A percentile compares a stretch with the other conserved stretches of the same genome.
These are phyloP conservation scores for Ophiostoma novo-ulmi DNA, from an alignment of 2,329 filamentous ascomycete genomes.

Conservation along the genomic window DNA sequence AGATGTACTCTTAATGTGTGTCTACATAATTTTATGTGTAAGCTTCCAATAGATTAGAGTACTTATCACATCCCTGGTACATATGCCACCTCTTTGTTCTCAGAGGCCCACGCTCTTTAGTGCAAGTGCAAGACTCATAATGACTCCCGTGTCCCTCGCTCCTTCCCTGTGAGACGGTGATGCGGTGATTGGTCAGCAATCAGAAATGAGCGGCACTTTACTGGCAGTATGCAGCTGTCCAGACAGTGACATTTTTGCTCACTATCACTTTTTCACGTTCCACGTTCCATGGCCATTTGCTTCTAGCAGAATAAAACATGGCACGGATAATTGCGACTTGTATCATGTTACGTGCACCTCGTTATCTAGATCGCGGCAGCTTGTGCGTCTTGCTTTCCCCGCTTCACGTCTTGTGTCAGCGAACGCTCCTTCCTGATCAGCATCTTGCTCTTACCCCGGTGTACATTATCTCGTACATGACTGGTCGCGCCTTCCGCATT, in stretches of 20 bases:
- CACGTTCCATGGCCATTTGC: too few species aligned
- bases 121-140: background rate
- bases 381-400: constrained; percentile 9
- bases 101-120: background rate
- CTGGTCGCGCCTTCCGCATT: constrained; percentile 14
- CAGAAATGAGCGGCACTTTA: background rate
- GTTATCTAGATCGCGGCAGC: constrained; percentile 1
- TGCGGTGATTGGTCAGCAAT: background rate
- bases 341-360: background rate
- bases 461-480: constrained; percentile 3
- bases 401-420: constrained; percentile 13
- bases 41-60: too few species aligned
- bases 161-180: background rate
- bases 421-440: background rate
- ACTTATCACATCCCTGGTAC: too few species aligned
- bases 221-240: background rate
- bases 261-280: background rate
- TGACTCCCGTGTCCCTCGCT: background rate
- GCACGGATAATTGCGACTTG: background rate
- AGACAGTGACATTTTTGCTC: background rate
- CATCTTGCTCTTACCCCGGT: background rate
- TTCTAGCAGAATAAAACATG: background rate
- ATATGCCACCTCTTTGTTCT: background rate
- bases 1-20: too few species aligned
- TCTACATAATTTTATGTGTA: too few species aligned